Percentiles rank a stretch among this genome's conserved stretches.
Conservation (phyloP, 495 filamentous ascomycete genomes). For the Astrothelium macrocarpum region DNA sequence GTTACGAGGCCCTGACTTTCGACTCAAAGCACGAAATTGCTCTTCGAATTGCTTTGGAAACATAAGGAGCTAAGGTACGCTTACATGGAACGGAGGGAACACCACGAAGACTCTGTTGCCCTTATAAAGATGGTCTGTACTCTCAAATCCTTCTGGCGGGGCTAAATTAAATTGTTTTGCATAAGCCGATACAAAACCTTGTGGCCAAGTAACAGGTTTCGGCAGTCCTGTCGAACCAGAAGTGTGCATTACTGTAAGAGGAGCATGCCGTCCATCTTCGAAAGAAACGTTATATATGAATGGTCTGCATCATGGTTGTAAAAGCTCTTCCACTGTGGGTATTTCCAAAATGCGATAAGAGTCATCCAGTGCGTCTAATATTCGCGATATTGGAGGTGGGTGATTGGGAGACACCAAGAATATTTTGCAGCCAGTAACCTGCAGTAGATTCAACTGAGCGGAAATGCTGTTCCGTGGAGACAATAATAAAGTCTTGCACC, state of each 20-base stretch:
- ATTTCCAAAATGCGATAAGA: neutral
- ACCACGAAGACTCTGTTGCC: neutral
- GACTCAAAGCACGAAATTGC: too few relatives aligned
- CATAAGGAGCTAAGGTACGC: too few relatives aligned
- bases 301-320: neutral
- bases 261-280: conserved; percentile 25
- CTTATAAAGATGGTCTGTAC: neutral
- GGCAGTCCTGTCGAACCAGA: conserved; percentile 27
- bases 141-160: neutral
- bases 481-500: neutral
- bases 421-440: neutral
- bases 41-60: too few relatives aligned
- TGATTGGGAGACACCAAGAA: neutral
- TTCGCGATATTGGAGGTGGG: neutral
- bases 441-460: neutral
- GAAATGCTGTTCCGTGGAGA: neutral
- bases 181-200: neutral
- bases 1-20: too few relatives aligned
- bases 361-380: neutral
- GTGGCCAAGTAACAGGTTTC: conserved; percentile 14
- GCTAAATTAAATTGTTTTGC: neutral
- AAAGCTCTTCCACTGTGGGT: neutral
- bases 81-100: neutral
- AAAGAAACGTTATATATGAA: conserved; percentile 20
- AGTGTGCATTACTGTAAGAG: conserved; percentile 25